These are phyloP conservation scores for Cladosporium sp. DNA, from an alignment of 2,329 filamentous ascomycete species.

Conservation along the genomic window DNA sequence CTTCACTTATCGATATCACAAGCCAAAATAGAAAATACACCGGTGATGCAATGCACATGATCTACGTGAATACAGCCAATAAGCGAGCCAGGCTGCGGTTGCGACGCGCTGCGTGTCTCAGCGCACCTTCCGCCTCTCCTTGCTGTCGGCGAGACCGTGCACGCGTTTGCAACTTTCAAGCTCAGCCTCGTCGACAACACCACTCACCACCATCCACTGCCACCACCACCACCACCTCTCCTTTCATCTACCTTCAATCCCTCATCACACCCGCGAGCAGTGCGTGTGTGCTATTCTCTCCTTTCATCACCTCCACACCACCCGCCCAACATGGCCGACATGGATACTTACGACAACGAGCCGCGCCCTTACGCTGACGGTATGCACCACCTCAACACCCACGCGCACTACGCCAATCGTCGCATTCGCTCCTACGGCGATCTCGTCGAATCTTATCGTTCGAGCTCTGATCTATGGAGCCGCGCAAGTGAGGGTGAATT, in stretches of 20 bases:
- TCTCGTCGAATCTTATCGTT: conserved; percentile 10
- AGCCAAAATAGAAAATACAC: not conserved
- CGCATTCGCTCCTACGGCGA: conserved; percentile 6
- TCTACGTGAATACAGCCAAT: not conserved
- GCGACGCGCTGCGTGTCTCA: conserved; percentile 1
- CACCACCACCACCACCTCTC: conserved; percentile 3
- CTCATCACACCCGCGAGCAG: not conserved
- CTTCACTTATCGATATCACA: not conserved
- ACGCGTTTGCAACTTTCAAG: conserved; percentile 2
- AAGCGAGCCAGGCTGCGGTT: not conserved
- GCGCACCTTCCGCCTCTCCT: not conserved
- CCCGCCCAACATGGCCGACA: conserved; percentile 38
- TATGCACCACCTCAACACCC: conserved; percentile 36
- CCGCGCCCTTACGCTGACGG: conserved; percentile 60
- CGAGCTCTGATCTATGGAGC: conserved; percentile 7
- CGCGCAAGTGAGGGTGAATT: conserved; percentile 13
- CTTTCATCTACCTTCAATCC: not conserved
- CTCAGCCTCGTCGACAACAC: not conserved
- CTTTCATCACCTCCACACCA: not conserved
- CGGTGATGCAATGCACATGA: not conserved
- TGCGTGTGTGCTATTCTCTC: conserved; percentile 1
- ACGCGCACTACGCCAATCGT: not conserved
- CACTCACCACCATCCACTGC: conserved; percentile 1
- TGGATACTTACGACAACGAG: conserved; percentile 63
- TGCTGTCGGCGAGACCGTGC: not conserved